Evolutionary conservation across 495 filamentous ascomycete species (phyloP).

Genomic region (Aspergillus cavernicola): DNA sequence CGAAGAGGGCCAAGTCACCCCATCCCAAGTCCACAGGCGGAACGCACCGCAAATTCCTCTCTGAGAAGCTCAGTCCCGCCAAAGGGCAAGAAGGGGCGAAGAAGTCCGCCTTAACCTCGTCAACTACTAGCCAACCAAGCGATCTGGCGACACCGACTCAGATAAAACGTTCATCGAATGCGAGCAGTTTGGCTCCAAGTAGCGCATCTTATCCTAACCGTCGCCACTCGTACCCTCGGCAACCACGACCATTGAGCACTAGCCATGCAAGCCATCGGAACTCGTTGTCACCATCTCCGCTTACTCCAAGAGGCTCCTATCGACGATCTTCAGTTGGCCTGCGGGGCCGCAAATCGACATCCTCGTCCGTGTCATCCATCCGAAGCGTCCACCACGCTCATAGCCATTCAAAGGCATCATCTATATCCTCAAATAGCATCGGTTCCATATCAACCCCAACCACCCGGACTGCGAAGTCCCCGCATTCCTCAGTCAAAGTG

Average conservation of each 20-base stretch:
- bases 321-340: slow-evolving; percentile 71
- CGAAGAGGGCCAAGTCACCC: slow-evolving; percentile 70
- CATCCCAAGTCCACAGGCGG: slow-evolving; percentile 31
- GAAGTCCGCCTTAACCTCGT: slow-evolving; percentile 21
- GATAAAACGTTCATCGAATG: slow-evolving; percentile 40
- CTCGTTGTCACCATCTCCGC: slow-evolving; percentile 82
- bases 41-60: slow-evolving; percentile 35
- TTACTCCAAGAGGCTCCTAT: slow-evolving; percentile 83
- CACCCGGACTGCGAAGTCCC: slow-evolving; percentile 63
- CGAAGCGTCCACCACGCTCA: slow-evolving; percentile 85
- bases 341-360: slow-evolving; percentile 91
- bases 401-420: slow-evolving; percentile 89
- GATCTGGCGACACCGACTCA: slow-evolving; percentile 41
- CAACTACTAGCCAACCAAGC: slow-evolving; percentile 21
- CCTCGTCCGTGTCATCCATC: slow-evolving; percentile 90
- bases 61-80: slow-evolving; percentile 41
- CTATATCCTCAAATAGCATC: slow-evolving; percentile 79
- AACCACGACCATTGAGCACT: slow-evolving; percentile 49
- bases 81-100: slow-evolving; percentile 39
- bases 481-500: slow-evolving; percentile 89
- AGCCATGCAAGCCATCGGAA: slow-evolving; percentile 62
- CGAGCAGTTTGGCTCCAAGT: slow-evolving; percentile 45
- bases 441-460: slow-evolving; percentile 64
- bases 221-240: slow-evolving; percentile 45
- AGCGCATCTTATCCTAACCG: slow-evolving; percentile 46